Base-by-base conservation (phyloP, 2,329 filamentous ascomycete species). In the Celoporthe dispersa region DNA sequence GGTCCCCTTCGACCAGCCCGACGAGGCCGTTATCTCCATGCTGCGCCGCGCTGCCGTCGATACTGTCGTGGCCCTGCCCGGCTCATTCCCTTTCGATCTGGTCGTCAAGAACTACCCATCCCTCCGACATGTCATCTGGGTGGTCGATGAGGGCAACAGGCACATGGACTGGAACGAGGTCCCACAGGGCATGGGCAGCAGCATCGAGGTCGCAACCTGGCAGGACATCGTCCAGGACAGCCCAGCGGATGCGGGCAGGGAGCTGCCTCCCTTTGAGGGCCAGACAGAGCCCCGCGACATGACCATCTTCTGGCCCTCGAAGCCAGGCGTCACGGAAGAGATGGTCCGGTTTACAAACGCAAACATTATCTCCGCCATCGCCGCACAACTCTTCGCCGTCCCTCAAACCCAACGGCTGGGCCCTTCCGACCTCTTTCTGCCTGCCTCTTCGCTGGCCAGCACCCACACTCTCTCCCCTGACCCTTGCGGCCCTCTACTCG, bases 141-240 rank as follows among this genome's bases (percentile, higher is more conserved):
- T 98, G 16, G 94, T 97, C 6, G 95, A 98, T 76, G 88, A 94
- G 77, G 94, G 94, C 57, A 98, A 91, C 82, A 89, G 90, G 75
- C 95, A 98, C 78, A 92, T 99, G 86, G 94, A 97, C 80, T 99
- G 95, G 94, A 94, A 93, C 75, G 93, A 95, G 78, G 88, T 94
- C 2, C 94, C 94, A 14, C 88, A 91, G 76, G 91, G 92, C 66
- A 90, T 91, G 69, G 91, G 91, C 22, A 88, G 91, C 69, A 90
- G 86, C 72, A 85, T 97, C 71, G 92, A 92, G 68, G 92, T 98
- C 22, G 88, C 90, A n/a, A 96, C 95, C 19, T 99, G 95, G 94
- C 93, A 97, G 76, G 93, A 98, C 71, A 87, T 98, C 67, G 83
- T 98, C 35, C 88, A 91, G 73, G 92, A 96, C 72, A 85, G 86